These are phyloP conservation scores for Musa acuminata DNA, from an alignment of 176 grass and related monocot genomes.

Conservation along the genomic window DNA sequence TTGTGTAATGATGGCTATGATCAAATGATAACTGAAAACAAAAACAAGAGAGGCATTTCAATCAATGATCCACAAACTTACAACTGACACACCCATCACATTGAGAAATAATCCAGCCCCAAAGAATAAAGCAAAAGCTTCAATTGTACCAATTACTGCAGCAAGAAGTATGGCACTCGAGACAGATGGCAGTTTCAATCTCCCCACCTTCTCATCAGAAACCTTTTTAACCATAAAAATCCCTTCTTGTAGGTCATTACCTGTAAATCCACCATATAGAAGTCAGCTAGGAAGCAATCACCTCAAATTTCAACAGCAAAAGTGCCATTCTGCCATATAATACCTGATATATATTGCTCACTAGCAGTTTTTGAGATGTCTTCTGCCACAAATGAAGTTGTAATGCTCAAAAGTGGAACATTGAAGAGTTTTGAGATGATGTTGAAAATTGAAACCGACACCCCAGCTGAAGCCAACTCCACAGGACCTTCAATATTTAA, in stretches of 20 bases:
- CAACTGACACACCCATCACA: constrained; percentile 47
- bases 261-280: constrained; percentile 13
- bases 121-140: constrained; percentile 45
- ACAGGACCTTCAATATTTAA: constrained; percentile 36
- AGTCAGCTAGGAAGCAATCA: background rate
- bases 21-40: too few species aligned
- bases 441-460: constrained; percentile 59
- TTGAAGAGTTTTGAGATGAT: constrained; percentile 76
- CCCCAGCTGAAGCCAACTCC: constrained; percentile 55
- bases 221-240: constrained; percentile 13
- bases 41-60: background rate
- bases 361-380: constrained; percentile 51
- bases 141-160: constrained; percentile 39
- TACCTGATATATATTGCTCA: constrained; percentile 23
- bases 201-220: constrained; percentile 4
- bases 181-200: constrained; percentile 40
- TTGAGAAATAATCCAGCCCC: constrained; percentile 42
- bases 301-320: background rate
- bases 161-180: constrained; percentile 52
- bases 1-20: too few species aligned
- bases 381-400: constrained; percentile 77
- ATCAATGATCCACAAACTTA: constrained; percentile 25
- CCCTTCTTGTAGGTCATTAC: constrained; percentile 6
- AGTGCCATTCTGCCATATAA: background rate
- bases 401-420: constrained; percentile 59